Evolutionary conservation across 2,329 filamentous ascomycete genomes (phyloP).

Genomic region (Pseudogymnoascus destructans): DNA sequence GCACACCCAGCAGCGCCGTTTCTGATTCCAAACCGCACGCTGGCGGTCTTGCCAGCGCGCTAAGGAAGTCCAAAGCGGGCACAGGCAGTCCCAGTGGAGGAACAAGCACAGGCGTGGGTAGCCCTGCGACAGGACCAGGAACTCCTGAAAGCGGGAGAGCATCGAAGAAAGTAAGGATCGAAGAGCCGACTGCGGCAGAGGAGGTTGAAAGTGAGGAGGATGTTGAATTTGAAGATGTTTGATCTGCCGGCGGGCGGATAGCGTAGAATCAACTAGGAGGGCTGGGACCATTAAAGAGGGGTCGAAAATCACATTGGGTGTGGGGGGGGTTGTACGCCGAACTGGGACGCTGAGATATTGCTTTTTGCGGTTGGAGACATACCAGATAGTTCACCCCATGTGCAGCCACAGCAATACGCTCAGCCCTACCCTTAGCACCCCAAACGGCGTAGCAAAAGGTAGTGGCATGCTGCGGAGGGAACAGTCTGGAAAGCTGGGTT

Average conservation of each 20-base stretch:
- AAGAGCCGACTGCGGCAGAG: slow-evolving; percentile 27
- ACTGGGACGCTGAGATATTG: background rate
- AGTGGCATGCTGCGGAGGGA: background rate
- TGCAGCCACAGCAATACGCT: background rate
- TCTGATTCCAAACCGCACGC: background rate
- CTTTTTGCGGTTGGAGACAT: background rate
- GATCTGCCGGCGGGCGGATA: background rate
- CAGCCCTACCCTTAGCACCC: background rate
- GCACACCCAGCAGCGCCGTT: slow-evolving; percentile 21
- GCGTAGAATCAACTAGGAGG: background rate
- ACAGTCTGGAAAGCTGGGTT: background rate
- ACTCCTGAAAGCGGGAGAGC: slow-evolving; percentile 34
- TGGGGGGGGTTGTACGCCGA: background rate
- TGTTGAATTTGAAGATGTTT: slow-evolving; percentile 47
- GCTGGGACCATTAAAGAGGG: background rate
- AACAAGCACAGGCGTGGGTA: slow-evolving; percentile 24
- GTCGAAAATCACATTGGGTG: background rate
- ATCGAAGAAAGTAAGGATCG: slow-evolving; percentile 49
- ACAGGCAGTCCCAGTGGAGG: slow-evolving; percentile 18
- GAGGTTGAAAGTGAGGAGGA: slow-evolving; percentile 40
- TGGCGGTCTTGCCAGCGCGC: slow-evolving; percentile 17
- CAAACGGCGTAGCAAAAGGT: background rate
- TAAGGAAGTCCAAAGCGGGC: slow-evolving; percentile 22
- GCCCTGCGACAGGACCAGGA: slow-evolving; percentile 25
- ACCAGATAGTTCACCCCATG: background rate